phyloP scores from a whole-genome alignment of 352 stramenopile genomes.

The Globisporangium nunn region DNA sequence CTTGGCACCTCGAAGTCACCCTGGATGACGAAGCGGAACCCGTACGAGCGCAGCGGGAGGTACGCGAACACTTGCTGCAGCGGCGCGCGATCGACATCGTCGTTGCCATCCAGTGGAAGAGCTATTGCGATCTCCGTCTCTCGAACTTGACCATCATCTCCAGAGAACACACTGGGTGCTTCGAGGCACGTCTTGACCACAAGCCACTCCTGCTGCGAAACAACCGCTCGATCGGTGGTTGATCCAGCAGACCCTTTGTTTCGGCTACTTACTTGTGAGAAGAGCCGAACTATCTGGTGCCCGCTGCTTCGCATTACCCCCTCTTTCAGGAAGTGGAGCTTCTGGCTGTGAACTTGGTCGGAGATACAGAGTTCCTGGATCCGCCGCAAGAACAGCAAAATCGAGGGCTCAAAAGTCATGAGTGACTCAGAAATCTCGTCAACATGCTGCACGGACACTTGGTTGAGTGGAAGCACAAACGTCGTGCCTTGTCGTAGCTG shows the following conservation, averaged over 20 bases:
- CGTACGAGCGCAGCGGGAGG: conserved; percentile 71
- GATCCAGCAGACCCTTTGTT: conserved; percentile 6
- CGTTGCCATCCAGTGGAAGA: conserved; percentile 22
- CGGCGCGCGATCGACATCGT: conserved; percentile 21
- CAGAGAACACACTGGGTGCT: conserved; percentile 16
- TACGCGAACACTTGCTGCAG: conserved; percentile 83
- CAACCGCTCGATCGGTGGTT: conserved; percentile 3
- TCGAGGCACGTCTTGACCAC: conserved; percentile 37
- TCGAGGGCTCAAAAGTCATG: conserved; percentile 62
- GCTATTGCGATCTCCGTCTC: conserved; percentile 56
- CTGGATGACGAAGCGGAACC: conserved; percentile 83
- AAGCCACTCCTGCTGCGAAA: conserved; percentile 50
- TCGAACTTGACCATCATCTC: conserved; percentile 6
- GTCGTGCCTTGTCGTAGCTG: conserved; percentile 40
- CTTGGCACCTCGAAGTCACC: conserved; percentile 84
- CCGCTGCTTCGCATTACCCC: conserved; percentile 1
- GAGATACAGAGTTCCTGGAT: conserved; percentile 56
- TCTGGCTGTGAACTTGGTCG: conserved; percentile 28
- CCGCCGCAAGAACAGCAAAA: conserved; percentile 72
- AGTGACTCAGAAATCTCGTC: conserved; percentile 60
- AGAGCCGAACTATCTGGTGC: conserved; percentile 31
- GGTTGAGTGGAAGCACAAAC: conserved; percentile 72
- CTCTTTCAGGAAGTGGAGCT: conserved; percentile 41
- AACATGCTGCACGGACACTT: conserved; percentile 27
- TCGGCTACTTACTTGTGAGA: conserved; percentile 12